Conservation (phyloP, 2,329 filamentous ascomycete genomes). For the Ophiosphaerella herpotricha region DNA sequence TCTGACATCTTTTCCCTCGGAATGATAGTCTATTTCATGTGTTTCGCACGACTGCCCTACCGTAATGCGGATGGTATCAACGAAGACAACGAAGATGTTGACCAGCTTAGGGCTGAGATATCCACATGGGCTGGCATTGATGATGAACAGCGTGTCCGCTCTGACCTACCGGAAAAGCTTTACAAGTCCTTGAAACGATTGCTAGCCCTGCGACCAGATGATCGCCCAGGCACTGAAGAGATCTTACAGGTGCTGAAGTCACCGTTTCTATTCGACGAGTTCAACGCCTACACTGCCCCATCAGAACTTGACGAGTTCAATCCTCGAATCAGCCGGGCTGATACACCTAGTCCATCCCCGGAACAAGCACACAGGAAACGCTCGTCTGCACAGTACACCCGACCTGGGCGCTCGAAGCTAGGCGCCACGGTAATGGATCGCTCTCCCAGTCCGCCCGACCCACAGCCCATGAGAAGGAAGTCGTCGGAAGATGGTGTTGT, state of each 20-base stretch:
- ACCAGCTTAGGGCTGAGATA: constrained; percentile 83
- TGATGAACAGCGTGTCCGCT: constrained; percentile 72
- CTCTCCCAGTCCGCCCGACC: constrained; percentile 40
- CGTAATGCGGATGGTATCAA: constrained; percentile 79
- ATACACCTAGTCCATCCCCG: constrained; percentile 45
- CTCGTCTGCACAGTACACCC: constrained; percentile 30
- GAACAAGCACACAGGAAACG: constrained; percentile 28
- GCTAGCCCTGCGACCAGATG: constrained; percentile 74
- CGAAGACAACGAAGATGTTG: constrained; percentile 90
- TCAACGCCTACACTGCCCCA: constrained; percentile 45
- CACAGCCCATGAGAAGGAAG: constrained; percentile 16
- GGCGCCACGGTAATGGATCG: constrained; percentile 37
- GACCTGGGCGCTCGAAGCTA: constrained; percentile 41
- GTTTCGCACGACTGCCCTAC: constrained; percentile 89
- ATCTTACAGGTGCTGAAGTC: constrained; percentile 79
- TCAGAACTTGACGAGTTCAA: constrained; percentile 40
- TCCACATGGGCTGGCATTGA: constrained; percentile 85
- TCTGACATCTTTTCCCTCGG: constrained; percentile 98
- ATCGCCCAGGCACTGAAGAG: constrained; percentile 83
- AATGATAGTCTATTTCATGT: constrained; percentile 99
- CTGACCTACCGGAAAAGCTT: constrained; percentile 82
- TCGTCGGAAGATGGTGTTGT: constrained; percentile 36
- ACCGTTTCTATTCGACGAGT: constrained; percentile 58
- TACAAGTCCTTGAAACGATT: constrained; percentile 84
- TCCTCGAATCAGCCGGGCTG: constrained; percentile 52